Evolutionary conservation across 2,329 filamentous ascomycete genomes (phyloP), one percentile per base, ranked within the genome.

Genomic region (Drechslerella stenobrocha): DNA sequence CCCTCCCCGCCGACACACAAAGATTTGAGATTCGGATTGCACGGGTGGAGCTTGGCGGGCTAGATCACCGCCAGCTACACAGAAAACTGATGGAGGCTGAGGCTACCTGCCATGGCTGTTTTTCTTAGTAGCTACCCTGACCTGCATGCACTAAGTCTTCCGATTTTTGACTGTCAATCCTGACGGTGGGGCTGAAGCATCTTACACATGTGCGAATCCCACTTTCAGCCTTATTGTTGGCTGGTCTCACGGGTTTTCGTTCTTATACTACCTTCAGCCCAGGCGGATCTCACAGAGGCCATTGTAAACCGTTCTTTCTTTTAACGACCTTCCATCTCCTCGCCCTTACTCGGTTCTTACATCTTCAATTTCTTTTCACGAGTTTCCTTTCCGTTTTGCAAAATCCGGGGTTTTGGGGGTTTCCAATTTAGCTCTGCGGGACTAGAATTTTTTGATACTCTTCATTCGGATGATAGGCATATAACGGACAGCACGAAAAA

Each of bases 191-290:
- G 63, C 63, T 67, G 63, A 67, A 67, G 63, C 51, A 60, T 50
- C 63, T 67, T 59, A 67, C 63, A 51, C 52, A 28, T 18, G 8
- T n/a, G 45, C 11, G 11, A 44, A 60, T 67, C 55, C 50, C 32
- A 30, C 50, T 59, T 50, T 67, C 63, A 67, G 63, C 63, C 63
- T 67, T 67, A 67, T 55, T 67, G 46, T 46, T 40, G 37, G 60
- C 55, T 66, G 48, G 35, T 59, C 47, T 56, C 44, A 52, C 37
- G 44, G 44, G 11, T 40, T 55, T 67, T 30, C 37, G 63, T 67
- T 67, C 55, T 60, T 60, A 67, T 67, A 67, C 44, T 67, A 58
- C 63, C 63, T 67, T 67, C 63, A 67, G 63, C 63, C 63, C 63
- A 66, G 51, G 63, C 55, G 63, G 63, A 67, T 48, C 63, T 67